Percentiles rank a stretch among this genome's conserved stretches.
Conservation (phyloP, 2,329 filamentous ascomycete species). For the Penicillium sclerotiorum region DNA sequence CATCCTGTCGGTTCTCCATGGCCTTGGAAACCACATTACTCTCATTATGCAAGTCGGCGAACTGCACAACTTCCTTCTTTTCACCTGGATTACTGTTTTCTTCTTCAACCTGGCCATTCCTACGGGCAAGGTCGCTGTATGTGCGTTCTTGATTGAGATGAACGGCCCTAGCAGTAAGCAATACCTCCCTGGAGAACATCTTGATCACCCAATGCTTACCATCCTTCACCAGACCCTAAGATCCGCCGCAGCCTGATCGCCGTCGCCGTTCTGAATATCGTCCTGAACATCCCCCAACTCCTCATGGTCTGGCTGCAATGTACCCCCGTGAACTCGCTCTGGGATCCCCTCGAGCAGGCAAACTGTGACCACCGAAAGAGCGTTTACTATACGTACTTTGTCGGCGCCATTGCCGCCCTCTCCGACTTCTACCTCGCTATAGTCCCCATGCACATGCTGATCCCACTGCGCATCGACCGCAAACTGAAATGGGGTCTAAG, state of each 20-base stretch:
- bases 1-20: slow-evolving; percentile 20
- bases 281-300: slow-evolving; percentile 25
- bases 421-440: slow-evolving; percentile 26
- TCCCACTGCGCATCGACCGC: slow-evolving; percentile 22
- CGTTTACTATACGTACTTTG: slow-evolving; percentile 25
- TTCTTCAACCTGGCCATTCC: slow-evolving; percentile 27
- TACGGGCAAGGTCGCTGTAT: slow-evolving; percentile 24
- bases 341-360: slow-evolving; percentile 20
- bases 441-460: slow-evolving; percentile 23
- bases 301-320: slow-evolving; percentile 25
- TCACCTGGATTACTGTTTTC: slow-evolving; percentile 26
- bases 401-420: slow-evolving; percentile 20
- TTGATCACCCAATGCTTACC: background rate
- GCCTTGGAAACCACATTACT: slow-evolving; percentile 24
- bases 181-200: background rate
- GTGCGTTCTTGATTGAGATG: slow-evolving; percentile 25
- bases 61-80: slow-evolving; percentile 23
- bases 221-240: slow-evolving; percentile 16
- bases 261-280: slow-evolving; percentile 20
- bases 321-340: slow-evolving; percentile 18
- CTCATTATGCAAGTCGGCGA: slow-evolving; percentile 18
- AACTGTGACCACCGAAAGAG: slow-evolving; percentile 22
- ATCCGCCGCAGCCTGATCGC: slow-evolving; percentile 23
- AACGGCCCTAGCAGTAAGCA: slow-evolving; percentile 24
- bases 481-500: slow-evolving; percentile 27